Evolutionary conservation across 192 early-diverging fungal genomes (phyloP), one percentile per base, ranked within the genome.

Genomic region (Backusella mclennaniae): DNA sequence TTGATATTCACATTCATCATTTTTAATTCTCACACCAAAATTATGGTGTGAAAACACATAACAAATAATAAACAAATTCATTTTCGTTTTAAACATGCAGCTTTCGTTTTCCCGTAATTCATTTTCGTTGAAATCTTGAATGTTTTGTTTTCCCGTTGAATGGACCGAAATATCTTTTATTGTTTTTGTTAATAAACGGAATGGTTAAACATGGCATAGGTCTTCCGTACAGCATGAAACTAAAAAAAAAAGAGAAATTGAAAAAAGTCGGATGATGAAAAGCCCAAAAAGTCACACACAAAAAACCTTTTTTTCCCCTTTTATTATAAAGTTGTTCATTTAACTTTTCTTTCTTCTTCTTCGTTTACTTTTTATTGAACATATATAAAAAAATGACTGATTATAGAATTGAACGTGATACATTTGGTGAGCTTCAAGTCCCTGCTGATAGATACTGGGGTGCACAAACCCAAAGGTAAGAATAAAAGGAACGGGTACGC

Each of bases 361-460:
- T 39, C 44, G 46, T 73, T 56, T 46, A 63, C 14, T 78, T 78
- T 14, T 46, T 68, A 31, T 68, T 68, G 21, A 29, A 29, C 4
- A 14, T 23, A 53, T n/a, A 17, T 0, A 21, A 31, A 68, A 31
- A 68, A 46, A 38, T 35, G 44, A 39, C 56, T 21, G 68, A 66
- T 29, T 77, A 71, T 36, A 87, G 90, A 72, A 74, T 86, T 66
- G 93, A 95, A 85, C 84, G 84, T 69, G 93, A 99, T 81, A 95
- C 96, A 44, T 95, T 99, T 86, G 97, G 97, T 52, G 92, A 95
- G 82, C 85, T 99, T 53, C 84, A 97, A 75, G 97, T 99, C 14
- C 97, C 97, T 33, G 85, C 93, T 9, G 92, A 98, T 85, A 90
- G 89, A 81, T 97, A 97, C 88, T 99, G 95, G 90, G 97, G 96